These are phyloP conservation scores for Ophiocordyceps camponoti-rufipedis DNA, from an alignment of 2,329 filamentous ascomycete species.

Conservation along the genomic window DNA sequence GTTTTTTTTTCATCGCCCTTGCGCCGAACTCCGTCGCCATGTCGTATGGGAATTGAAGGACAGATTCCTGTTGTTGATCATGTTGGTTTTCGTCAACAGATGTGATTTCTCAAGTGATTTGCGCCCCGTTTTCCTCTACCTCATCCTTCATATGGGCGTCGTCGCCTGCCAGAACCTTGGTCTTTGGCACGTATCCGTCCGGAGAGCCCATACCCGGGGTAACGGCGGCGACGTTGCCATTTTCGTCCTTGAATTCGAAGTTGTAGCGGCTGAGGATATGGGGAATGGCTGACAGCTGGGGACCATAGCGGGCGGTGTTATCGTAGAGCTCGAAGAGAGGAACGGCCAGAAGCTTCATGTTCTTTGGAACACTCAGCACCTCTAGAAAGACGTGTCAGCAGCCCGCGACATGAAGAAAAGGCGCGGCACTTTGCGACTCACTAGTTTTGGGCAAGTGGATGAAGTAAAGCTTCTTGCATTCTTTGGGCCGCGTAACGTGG, in stretches of 20 bases:
- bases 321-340: constrained; percentile 97
- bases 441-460: constrained; percentile 86
- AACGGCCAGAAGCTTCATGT: constrained; percentile 97
- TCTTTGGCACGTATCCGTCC: constrained; percentile 40
- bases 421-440: constrained; percentile 22
- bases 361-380: constrained; percentile 91
- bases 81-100: neutral
- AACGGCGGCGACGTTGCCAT: constrained; percentile 67
- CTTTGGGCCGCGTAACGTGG: constrained; percentile 90
- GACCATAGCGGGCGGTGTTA: constrained; percentile 86
- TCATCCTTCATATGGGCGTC: constrained; percentile 46
- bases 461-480: constrained; percentile 98
- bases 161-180: constrained; percentile 45
- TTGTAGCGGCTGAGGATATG: constrained; percentile 90
- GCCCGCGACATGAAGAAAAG: neutral
- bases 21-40: constrained; percentile 20
- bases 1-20: constrained; percentile 3
- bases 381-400: constrained; percentile 30
- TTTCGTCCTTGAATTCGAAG: constrained; percentile 93
- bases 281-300: constrained; percentile 88
- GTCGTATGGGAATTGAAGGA: constrained; percentile 6
- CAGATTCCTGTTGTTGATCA: neutral
- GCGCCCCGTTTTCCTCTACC: constrained; percentile 21
- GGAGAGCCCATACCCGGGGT: constrained; percentile 54
- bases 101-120: constrained; percentile 3